phyloP scores from a whole-genome alignment of 1,284 basidiomycete species.

The Coriolopsis trogii region DNA sequence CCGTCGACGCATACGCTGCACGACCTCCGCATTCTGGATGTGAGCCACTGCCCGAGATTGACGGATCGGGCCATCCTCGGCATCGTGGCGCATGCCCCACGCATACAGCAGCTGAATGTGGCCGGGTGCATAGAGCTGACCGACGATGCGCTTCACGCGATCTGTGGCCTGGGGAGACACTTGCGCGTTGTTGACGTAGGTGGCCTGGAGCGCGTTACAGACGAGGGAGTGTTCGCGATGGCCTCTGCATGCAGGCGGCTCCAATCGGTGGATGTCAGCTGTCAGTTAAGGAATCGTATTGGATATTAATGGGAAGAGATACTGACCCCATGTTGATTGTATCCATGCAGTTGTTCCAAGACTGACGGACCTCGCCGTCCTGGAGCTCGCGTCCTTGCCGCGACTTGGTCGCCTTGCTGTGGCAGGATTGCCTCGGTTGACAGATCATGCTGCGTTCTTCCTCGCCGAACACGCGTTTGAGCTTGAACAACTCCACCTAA shows the following conservation, averaged over 20 bases:
- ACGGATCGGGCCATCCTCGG: conserved; percentile 83
- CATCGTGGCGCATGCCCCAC: conserved; percentile 78
- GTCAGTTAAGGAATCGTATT: too few relatives aligned
- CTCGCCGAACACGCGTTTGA: conserved; percentile 65
- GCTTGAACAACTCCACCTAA: conserved; percentile 85
- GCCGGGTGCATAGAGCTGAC: conserved; percentile 85
- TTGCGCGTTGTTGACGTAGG: conserved; percentile 84
- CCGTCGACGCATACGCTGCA: conserved; percentile 57
- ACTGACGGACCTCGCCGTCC: conserved; percentile 84
- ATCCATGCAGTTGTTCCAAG: conserved; percentile 17
- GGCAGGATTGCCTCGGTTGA: conserved; percentile 71
- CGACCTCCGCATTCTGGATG: conserved; percentile 75
- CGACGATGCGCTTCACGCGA: conserved; percentile 69
- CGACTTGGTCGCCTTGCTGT: conserved; percentile 81
- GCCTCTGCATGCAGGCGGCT: conserved; percentile 76
- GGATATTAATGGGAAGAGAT: too few relatives aligned
- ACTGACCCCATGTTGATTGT: too few relatives aligned
- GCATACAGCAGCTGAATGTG: conserved; percentile 78
- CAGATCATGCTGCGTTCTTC: conserved; percentile 69
- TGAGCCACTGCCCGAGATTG: conserved; percentile 72
- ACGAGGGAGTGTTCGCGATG: conserved; percentile 73
- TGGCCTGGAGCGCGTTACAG: conserved; percentile 81
- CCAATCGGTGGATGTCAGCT: conserved; percentile 85
- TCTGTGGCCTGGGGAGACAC: conserved; percentile 75
- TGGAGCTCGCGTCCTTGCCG: conserved; percentile 77